Evolutionary conservation across 208 protist species (phyloP).

Genomic region (Kentomonas sorsogonicus): DNA sequence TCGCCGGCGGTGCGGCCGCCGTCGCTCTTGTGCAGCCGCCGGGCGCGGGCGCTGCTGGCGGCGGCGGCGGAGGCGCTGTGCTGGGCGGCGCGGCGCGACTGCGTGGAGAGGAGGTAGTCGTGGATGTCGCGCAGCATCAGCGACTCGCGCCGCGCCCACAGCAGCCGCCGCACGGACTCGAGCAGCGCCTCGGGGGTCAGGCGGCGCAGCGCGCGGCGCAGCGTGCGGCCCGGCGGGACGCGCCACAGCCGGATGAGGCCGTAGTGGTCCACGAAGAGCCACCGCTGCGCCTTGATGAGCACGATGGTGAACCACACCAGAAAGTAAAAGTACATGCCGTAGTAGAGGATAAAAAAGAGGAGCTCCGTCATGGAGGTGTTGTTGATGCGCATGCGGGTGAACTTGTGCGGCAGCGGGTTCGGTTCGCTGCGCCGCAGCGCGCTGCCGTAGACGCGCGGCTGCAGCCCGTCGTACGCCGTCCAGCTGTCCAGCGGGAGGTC

Average conservation of each 20-base stretch:
- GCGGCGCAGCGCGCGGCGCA: constrained; percentile 7
- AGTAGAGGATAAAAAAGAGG: constrained; percentile 14
- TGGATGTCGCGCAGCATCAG: constrained; percentile 25
- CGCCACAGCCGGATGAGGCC: constrained; percentile 1
- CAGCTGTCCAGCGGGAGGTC: constrained; percentile 2
- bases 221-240: constrained; percentile 3
- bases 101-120: constrained; percentile 15
- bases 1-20: constrained; percentile 4
- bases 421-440: background rate
- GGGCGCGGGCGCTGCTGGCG: background rate
- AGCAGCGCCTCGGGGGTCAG: constrained; percentile 8
- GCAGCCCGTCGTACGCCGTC: constrained; percentile 15
- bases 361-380: constrained; percentile 8
- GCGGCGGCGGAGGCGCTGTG: background rate
- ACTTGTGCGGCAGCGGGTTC: background rate
- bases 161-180: constrained; percentile 11
- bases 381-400: background rate
- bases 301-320: constrained; percentile 12
- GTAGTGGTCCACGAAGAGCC: background rate
- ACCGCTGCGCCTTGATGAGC: constrained; percentile 14
- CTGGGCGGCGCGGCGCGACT: constrained; percentile 7
- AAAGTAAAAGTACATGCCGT: constrained; percentile 17
- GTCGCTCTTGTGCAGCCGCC: background rate
- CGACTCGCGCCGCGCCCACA: constrained; percentile 16
- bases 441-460: constrained; percentile 15